Conservation (phyloP, 2,329 filamentous ascomycete genomes). For the Colletotrichum noveboracense region DNA sequence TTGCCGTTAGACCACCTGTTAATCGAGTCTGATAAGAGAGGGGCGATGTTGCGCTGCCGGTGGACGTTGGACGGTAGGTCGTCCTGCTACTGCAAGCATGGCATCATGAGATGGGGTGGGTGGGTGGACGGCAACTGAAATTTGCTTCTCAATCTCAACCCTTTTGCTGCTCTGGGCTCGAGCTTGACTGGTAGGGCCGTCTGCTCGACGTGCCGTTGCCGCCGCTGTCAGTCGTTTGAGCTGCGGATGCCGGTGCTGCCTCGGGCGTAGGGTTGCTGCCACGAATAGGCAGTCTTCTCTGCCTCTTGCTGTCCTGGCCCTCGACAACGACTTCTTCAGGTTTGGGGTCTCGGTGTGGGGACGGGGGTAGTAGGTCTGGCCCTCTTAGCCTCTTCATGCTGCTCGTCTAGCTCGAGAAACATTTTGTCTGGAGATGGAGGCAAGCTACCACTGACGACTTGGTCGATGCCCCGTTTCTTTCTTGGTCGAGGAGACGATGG, state of each 20-base stretch:
- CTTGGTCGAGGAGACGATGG: neutral
- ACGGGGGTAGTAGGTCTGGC: neutral
- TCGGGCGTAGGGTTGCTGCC: neutral
- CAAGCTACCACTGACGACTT: slow-evolving; percentile 1
- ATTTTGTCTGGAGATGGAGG: slow-evolving; percentile 12
- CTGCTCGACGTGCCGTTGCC: neutral
- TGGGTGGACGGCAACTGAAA: neutral
- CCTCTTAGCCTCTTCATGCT: slow-evolving; percentile 5
- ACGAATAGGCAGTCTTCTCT: neutral
- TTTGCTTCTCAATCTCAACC: neutral
- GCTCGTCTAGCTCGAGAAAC: slow-evolving; percentile 12
- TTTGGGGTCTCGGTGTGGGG: neutral
- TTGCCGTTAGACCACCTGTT: neutral
- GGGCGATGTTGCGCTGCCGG: slow-evolving; percentile 20
- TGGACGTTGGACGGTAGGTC: neutral
- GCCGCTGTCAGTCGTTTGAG: neutral
- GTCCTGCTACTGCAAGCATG: slow-evolving; percentile 8
- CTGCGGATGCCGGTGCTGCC: neutral
- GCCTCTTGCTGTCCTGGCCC: neutral
- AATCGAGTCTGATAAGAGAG: slow-evolving; percentile 14
- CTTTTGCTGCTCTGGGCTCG: neutral
- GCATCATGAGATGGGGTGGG: neutral
- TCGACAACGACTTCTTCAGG: neutral
- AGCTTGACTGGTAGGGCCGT: neutral
- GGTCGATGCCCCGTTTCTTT: slow-evolving; percentile 8